Conservation (phyloP, 2,329 filamentous ascomycete genomes). For the Chaetomium strumarium region DNA sequence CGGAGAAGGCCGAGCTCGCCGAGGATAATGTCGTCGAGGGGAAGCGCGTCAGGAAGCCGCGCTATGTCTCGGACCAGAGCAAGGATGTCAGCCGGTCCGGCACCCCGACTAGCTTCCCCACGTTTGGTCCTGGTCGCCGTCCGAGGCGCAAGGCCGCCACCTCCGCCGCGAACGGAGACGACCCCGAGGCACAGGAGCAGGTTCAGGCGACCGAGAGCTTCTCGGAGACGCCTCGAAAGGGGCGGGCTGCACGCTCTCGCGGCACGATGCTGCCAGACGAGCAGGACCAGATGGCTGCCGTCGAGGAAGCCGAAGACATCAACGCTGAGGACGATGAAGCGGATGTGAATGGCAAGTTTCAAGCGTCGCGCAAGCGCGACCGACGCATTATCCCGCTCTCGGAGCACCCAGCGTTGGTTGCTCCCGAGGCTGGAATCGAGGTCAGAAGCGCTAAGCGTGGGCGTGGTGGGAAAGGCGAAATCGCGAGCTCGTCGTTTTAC, state of each 20-base stretch:
- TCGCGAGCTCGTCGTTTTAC: conserved; percentile 26
- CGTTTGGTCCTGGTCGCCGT: conserved; percentile 28
- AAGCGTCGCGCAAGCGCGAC: conserved; percentile 21
- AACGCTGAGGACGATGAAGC: conserved; percentile 18
- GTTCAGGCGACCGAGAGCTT: conserved; percentile 9
- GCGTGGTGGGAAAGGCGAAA: conserved; percentile 22
- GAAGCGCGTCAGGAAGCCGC: conserved; percentile 49
- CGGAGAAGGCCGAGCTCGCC: conserved; percentile 50
- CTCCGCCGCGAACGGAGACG: conserved; percentile 11
- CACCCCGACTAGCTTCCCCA: conserved; percentile 38
- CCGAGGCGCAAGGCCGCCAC: conserved; percentile 15
- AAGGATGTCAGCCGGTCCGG: conserved; percentile 47
- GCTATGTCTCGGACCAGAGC: conserved; percentile 46
- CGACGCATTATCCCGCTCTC: conserved; percentile 13
- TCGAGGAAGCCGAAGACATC: conserved; percentile 11
- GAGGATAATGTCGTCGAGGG: conserved; percentile 40
- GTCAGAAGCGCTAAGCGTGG: conserved; percentile 19
- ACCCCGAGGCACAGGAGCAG: conserved; percentile 7
- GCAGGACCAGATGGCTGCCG: conserved; percentile 10
- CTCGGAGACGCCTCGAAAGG: conserved; percentile 17
- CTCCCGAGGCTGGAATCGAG: conserved; percentile 5
- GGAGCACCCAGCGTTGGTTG: conserved; percentile 19
- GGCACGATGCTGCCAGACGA: conserved; percentile 11
- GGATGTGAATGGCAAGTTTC: conserved; percentile 12
- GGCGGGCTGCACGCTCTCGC: conserved; percentile 17